These are phyloP conservation scores for Stentor coeruleus DNA, from an alignment of 73 alveolate genomes.

Conservation along the genomic window DNA sequence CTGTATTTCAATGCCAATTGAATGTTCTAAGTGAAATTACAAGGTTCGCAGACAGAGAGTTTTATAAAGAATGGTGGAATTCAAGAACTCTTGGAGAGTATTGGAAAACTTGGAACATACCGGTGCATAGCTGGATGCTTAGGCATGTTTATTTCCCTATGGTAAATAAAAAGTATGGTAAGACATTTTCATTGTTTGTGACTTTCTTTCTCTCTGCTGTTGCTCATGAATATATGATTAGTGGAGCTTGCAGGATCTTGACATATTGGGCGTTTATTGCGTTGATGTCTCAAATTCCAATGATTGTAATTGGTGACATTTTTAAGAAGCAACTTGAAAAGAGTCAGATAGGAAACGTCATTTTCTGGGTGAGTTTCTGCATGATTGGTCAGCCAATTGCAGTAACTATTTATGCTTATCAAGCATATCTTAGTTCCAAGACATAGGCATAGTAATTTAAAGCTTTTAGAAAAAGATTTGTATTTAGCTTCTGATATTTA, in stretches of 20 bases:
- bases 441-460: no score
- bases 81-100: constrained; percentile 52
- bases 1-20: constrained; percentile 2
- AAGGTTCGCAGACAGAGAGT: constrained; percentile 54
- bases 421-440: background rate
- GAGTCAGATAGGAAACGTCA: constrained; percentile 59
- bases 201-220: constrained; percentile 71
- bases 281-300: constrained; percentile 72
- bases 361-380: constrained; percentile 75
- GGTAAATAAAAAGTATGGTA: constrained; percentile 55
- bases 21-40: constrained; percentile 52
- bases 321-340: constrained; percentile 49
- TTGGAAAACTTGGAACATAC: constrained; percentile 78
- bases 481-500: no score
- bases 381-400: constrained; percentile 82
- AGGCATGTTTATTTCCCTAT: constrained; percentile 82
- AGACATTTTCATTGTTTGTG: constrained; percentile 44
- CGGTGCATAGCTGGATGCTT: constrained; percentile 78
- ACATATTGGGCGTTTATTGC: constrained; percentile 61
- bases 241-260: constrained; percentile 56
- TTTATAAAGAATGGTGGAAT: constrained; percentile 71
- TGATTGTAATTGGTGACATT: constrained; percentile 58
- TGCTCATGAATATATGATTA: constrained; percentile 75
- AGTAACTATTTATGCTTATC: constrained; percentile 45
- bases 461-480: no score